A percentile compares a stretch with the other conserved stretches of the same genome.
These are phyloP conservation scores for Jimgerdemannia flammicorona DNA, from an alignment of 192 early-diverging fungal species.

Conservation along the genomic window DNA sequence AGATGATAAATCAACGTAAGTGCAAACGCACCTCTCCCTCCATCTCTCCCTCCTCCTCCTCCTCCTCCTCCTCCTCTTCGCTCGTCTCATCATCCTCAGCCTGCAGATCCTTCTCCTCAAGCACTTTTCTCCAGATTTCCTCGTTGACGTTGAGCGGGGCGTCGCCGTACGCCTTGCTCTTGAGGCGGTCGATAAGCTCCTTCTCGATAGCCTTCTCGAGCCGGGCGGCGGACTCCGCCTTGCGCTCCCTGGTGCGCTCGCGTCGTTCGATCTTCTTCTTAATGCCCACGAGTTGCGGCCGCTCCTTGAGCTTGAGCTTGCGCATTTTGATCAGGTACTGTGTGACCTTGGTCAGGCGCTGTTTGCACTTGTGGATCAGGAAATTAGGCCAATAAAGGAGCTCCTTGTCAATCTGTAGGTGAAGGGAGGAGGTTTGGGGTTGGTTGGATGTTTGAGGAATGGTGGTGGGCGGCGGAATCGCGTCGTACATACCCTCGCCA, in stretches of 20 bases:
- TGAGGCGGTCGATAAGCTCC: slow-evolving; percentile 89
- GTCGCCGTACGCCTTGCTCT: slow-evolving; percentile 94
- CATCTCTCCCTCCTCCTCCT: slow-evolving; percentile 45
- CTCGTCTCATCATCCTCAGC: slow-evolving; percentile 67
- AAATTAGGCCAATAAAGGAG: slow-evolving; percentile 91
- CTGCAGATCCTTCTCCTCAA: slow-evolving; percentile 72
- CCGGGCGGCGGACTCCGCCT: slow-evolving; percentile 89
- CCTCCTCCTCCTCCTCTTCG: slow-evolving; percentile 67
- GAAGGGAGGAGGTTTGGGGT: no score
- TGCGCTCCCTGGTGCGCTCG: slow-evolving; percentile 79
- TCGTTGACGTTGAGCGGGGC: slow-evolving; percentile 93
- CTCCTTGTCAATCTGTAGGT: slow-evolving; percentile 89
- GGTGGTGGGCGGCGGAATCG: no score
- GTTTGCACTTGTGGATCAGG: slow-evolving; percentile 93
- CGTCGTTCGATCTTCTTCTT: slow-evolving; percentile 94
- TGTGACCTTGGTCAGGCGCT: slow-evolving; percentile 92
- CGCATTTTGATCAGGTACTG: slow-evolving; percentile 96
- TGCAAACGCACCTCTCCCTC: slow-evolving; percentile 33
- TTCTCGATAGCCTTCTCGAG: slow-evolving; percentile 93
- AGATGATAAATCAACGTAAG: no score
- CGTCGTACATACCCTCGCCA: slow-evolving; percentile 68
- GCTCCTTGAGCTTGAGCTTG: slow-evolving; percentile 79
- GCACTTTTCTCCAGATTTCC: slow-evolving; percentile 81
- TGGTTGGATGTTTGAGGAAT: no score
- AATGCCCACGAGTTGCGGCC: slow-evolving; percentile 78